phyloP scores from a whole-genome alignment of 2,329 filamentous ascomycete genomes.

The Cytospora schulzeri region DNA sequence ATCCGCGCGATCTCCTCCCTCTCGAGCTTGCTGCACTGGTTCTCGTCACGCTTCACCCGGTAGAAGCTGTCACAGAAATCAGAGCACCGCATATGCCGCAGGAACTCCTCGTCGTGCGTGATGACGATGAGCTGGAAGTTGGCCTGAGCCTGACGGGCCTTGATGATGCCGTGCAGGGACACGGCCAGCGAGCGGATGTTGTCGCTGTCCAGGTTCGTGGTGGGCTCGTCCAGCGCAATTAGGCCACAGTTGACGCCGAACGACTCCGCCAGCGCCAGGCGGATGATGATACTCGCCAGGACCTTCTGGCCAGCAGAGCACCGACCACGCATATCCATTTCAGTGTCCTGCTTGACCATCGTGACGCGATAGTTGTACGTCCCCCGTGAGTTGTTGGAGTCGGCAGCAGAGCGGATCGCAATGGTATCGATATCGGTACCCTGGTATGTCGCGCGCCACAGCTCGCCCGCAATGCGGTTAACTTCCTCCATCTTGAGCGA shows the following conservation, averaged over 20 bases:
- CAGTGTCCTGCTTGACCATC: constrained; percentile 95
- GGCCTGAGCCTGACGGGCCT: constrained; percentile 76
- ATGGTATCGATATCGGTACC: constrained; percentile 98
- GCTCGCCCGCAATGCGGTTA: constrained; percentile 88
- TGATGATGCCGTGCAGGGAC: constrained; percentile 85
- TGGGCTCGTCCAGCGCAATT: constrained; percentile 95
- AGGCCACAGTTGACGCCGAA: constrained; percentile 96
- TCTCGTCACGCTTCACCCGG: constrained; percentile 78
- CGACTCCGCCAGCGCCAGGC: constrained; percentile 90
- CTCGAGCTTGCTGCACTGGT: constrained; percentile 86
- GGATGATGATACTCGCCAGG: constrained; percentile 95
- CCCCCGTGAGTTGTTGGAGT: constrained; percentile 66
- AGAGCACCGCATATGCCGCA: constrained; percentile 88
- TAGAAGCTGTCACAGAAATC: constrained; percentile 95
- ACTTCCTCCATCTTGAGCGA: constrained; percentile 97
- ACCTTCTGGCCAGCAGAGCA: constrained; percentile 98
- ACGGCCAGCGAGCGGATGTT: constrained; percentile 90
- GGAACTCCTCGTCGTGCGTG: constrained; percentile 96
- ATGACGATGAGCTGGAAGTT: constrained; percentile 99
- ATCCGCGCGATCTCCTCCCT: constrained; percentile 62
- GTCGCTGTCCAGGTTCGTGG: constrained; percentile 92
- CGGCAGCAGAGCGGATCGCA: constrained; percentile 88
- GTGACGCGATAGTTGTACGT: constrained; percentile 96
- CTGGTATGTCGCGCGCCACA: constrained; percentile 97
- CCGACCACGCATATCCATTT: constrained; percentile 99